Evolutionary conservation across 345 rosid species (phyloP).

Genomic region (Populus nigra): DNA sequence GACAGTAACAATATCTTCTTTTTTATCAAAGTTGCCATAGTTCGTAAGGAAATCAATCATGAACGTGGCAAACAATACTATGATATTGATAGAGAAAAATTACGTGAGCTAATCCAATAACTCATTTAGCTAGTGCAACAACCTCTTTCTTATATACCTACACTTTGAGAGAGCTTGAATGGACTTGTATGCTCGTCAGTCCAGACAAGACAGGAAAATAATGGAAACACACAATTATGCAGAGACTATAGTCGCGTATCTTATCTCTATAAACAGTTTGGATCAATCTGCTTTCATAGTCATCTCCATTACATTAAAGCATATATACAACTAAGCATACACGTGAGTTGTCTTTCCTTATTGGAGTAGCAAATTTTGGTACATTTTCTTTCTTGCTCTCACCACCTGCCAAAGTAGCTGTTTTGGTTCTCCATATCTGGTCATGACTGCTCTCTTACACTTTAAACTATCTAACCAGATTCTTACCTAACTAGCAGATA

Average conservation of each 20-base stretch:
- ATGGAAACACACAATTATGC: neutral
- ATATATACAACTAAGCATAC: neutral
- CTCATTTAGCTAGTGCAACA: neutral
- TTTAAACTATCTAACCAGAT: neutral
- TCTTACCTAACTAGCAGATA: slow-evolving; percentile 7
- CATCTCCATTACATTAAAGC: slow-evolving; percentile 23
- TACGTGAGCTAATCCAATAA: neutral
- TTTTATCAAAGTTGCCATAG: slow-evolving; percentile 24
- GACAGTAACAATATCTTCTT: neutral
- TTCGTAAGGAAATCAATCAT: neutral
- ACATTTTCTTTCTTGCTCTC: neutral
- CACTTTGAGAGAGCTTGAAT: neutral
- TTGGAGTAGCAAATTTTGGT: slow-evolving; percentile 1
- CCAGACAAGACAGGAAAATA: neutral
- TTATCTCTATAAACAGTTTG: neutral
- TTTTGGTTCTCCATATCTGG: slow-evolving; percentile 6
- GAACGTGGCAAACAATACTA: neutral
- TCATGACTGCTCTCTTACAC: slow-evolving; percentile 11
- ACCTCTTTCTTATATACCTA: neutral
- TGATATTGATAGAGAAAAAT: neutral
- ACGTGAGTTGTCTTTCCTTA: neutral
- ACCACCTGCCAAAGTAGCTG: neutral
- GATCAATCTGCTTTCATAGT: slow-evolving; percentile 15
- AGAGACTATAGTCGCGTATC: neutral
- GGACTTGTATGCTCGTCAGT: neutral